Conservation (phyloP, 768 basidiomycete genomes). For the Serendipita sp. region DNA sequence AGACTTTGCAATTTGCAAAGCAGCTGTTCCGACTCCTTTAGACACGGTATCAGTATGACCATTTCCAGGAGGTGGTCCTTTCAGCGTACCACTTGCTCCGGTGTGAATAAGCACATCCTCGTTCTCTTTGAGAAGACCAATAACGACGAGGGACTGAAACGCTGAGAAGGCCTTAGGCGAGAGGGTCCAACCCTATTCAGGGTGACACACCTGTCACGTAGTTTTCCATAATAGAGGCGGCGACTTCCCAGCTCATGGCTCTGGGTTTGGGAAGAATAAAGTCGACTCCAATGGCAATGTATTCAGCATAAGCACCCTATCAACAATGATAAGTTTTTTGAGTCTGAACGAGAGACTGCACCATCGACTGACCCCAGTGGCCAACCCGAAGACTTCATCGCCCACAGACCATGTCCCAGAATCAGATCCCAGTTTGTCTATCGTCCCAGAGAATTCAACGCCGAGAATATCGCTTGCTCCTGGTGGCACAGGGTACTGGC, state of each 20-base stretch:
- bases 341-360: slow-evolving; percentile 17
- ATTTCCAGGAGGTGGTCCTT: background rate
- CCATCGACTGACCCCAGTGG: slow-evolving; percentile 51
- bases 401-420: slow-evolving; percentile 41
- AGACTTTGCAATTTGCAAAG: slow-evolving; percentile 68
- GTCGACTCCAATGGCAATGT: slow-evolving; percentile 47
- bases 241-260: slow-evolving; percentile 65
- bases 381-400: slow-evolving; percentile 66
- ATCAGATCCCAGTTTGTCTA: slow-evolving; percentile 37
- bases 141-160: slow-evolving; percentile 47
- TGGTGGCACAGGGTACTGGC: slow-evolving; percentile 53
- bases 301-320: slow-evolving; percentile 90
- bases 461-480: slow-evolving; percentile 63
- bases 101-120: slow-evolving; percentile 80
- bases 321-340: background rate
- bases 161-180: slow-evolving; percentile 22
- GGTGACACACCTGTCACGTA: slow-evolving; percentile 58
- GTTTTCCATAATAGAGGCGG: slow-evolving; percentile 76
- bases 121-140: slow-evolving; percentile 50
- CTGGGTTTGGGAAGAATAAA: slow-evolving; percentile 62
- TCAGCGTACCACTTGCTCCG: slow-evolving; percentile 40
- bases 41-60: background rate
- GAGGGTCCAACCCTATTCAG: background rate
- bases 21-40: slow-evolving; percentile 67
- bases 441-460: slow-evolving; percentile 68